phyloP scores from a whole-genome alignment of 495 filamentous ascomycete species.

The Elaphomyces granulatus region DNA sequence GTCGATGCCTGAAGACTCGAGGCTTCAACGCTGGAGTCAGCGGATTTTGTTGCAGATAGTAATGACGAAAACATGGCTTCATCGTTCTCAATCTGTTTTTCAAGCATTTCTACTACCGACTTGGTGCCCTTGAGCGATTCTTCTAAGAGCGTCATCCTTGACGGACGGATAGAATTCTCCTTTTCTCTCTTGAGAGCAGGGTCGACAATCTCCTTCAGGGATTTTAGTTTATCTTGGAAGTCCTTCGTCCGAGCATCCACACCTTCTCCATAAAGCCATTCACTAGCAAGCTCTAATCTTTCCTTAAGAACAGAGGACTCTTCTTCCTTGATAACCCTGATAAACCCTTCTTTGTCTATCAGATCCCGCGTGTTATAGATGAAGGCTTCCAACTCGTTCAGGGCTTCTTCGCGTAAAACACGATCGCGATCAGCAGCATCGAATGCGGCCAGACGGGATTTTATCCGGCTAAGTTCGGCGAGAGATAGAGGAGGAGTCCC shows the following conservation, averaged over 20 bases:
- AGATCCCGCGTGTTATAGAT: slow-evolving; percentile 82
- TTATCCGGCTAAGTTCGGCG: slow-evolving; percentile 48
- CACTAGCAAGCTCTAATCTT: slow-evolving; percentile 50
- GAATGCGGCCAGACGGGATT: slow-evolving; percentile 61
- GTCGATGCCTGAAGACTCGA: slow-evolving; percentile 5
- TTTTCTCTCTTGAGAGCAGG: slow-evolving; percentile 54
- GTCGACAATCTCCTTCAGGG: slow-evolving; percentile 52
- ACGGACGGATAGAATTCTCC: slow-evolving; percentile 51
- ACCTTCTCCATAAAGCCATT: slow-evolving; percentile 87
- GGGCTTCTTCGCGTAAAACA: slow-evolving; percentile 63
- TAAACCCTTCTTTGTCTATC: slow-evolving; percentile 59
- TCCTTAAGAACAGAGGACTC: slow-evolving; percentile 47
- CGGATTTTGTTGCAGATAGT: slow-evolving; percentile 17
- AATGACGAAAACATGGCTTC: slow-evolving; percentile 28
- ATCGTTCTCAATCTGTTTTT: slow-evolving; percentile 28
- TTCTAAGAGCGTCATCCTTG: slow-evolving; percentile 46
- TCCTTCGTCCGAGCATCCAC: slow-evolving; percentile 54
- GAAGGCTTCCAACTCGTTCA: slow-evolving; percentile 88
- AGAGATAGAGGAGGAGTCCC: slow-evolving; percentile 44
- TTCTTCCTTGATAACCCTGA: slow-evolving; percentile 47
- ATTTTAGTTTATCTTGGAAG: slow-evolving; percentile 56
- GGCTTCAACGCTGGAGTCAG: slow-evolving; percentile 14
- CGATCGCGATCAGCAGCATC: slow-evolving; percentile 70
- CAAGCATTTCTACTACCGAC: slow-evolving; percentile 31
- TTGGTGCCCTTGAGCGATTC: slow-evolving; percentile 42